phyloP scores from a whole-genome alignment of 148 eudicot genomes.

The Hydrangea macrophylla region DNA sequence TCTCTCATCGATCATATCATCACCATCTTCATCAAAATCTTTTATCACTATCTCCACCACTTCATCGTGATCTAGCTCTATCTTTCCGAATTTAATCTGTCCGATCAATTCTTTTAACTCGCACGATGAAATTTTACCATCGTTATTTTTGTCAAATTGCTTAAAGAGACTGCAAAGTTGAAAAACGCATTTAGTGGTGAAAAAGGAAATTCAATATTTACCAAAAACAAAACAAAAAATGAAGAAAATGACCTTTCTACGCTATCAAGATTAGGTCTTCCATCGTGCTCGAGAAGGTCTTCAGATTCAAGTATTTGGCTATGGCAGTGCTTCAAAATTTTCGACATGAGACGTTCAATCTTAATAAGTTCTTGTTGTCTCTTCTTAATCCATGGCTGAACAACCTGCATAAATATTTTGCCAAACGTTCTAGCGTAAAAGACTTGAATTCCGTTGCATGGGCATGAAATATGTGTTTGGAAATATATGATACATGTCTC shows the following conservation, averaged over 20 bases:
- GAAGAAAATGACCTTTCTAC: conserved; percentile 18
- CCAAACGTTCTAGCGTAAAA: background rate
- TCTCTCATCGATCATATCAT: conserved; percentile 16
- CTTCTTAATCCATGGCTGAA: conserved; percentile 15
- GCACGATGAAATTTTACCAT: conserved; percentile 11
- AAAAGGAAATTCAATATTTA: background rate
- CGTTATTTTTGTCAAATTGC: conserved; percentile 13
- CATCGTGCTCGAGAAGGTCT: conserved; percentile 25
- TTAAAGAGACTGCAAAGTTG: conserved; percentile 22
- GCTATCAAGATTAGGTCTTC: conserved; percentile 20
- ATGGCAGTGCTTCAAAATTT: conserved; percentile 23
- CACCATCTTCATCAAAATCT: conserved; percentile 26
- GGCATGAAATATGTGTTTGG: too few species aligned
- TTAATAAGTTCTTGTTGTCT: conserved; percentile 9
- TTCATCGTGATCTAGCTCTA: conserved; percentile 6
- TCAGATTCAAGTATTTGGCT: conserved; percentile 16
- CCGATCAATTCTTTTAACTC: conserved; percentile 24
- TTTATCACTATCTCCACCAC: conserved; percentile 12
- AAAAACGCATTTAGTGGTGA: background rate
- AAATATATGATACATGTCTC: too few species aligned
- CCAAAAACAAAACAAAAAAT: background rate
- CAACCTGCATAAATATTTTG: conserved; percentile 15
- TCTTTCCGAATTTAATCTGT: conserved; percentile 12
- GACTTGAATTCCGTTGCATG: too few species aligned
- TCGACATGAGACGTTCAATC: conserved; percentile 21